phyloP scores from a whole-genome alignment of 129 eudicot genomes.

The Gnaphalium uliginosum region DNA sequence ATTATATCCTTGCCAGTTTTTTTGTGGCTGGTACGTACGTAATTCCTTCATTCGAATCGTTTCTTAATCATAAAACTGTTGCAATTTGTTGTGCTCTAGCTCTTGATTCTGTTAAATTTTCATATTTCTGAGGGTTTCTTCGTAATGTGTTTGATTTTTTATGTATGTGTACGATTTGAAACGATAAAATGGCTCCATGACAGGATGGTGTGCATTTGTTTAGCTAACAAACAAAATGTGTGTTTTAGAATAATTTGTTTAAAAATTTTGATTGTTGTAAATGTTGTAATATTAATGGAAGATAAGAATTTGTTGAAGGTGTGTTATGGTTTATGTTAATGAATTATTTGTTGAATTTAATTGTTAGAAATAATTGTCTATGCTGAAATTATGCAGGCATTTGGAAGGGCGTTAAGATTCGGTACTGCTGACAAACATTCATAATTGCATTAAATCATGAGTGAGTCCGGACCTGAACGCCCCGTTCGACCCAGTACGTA shows the following conservation, averaged over 20 bases:
- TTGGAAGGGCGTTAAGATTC: constrained; percentile 49
- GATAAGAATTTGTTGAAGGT: not conserved
- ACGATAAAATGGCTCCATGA: not conserved
- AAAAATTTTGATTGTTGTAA: not conserved
- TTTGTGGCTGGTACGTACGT: constrained; percentile 42
- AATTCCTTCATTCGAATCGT: constrained; percentile 3
- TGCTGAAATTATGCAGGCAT: constrained; percentile 51
- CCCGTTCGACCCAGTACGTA: constrained; percentile 72
- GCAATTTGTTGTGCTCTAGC: not conserved
- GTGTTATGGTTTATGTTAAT: not conserved
- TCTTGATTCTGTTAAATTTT: constrained; percentile 2
- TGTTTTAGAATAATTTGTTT: not conserved
- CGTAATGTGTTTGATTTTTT: constrained; percentile 8
- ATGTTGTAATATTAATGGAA: not conserved
- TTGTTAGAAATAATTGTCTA: not conserved
- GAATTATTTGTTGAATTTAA: not conserved
- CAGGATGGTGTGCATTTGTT: constrained; percentile 17
- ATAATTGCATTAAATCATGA: constrained; percentile 47
- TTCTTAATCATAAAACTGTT: not conserved
- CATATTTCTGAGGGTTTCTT: not conserved
- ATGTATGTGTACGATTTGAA: constrained; percentile 10
- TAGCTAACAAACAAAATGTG: constrained; percentile 25
- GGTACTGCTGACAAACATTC: constrained; percentile 50
- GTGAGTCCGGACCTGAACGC: constrained; percentile 82
- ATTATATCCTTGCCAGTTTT: constrained; percentile 24